These are phyloP conservation scores for Monosporascus sp. DNA, from an alignment of 2,329 filamentous ascomycete genomes.

Conservation along the genomic window DNA sequence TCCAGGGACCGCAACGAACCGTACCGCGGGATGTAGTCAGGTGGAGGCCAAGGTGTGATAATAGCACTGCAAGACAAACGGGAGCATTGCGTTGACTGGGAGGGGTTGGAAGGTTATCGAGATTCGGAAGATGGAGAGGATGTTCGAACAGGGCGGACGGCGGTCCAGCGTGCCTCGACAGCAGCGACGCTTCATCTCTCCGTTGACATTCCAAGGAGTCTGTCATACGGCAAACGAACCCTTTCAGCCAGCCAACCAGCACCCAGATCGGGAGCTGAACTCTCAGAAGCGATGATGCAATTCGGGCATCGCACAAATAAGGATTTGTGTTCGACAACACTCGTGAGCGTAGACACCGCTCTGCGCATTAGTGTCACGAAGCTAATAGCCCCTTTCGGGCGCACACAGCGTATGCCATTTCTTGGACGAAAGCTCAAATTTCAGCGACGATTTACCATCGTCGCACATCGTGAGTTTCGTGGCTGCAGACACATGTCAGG, in stretches of 20 bases:
- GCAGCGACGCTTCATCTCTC: neutral
- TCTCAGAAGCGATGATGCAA: neutral
- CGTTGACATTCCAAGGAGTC: neutral
- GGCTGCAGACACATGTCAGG: neutral
- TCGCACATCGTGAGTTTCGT: neutral
- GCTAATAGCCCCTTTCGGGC: neutral
- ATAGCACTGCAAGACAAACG: neutral
- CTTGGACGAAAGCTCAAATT: neutral
- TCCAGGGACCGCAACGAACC: no score
- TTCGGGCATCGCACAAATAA: neutral
- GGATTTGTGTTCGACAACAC: neutral
- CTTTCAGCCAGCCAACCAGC: neutral
- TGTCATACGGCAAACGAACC: neutral
- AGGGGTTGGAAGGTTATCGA: neutral
- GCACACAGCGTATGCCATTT: neutral
- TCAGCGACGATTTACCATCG: neutral
- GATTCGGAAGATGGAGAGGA: neutral
- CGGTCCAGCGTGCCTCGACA: neutral
- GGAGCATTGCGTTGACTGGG: neutral
- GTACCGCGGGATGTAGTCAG: neutral
- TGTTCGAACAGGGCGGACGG: neutral
- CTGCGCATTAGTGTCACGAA: neutral
- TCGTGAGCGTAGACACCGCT: neutral
- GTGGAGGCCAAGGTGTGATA: neutral
- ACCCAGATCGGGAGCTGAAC: neutral